phyloP scores from a whole-genome alignment of 208 protist genomes.

The Acanthamoeba healyi region DNA sequence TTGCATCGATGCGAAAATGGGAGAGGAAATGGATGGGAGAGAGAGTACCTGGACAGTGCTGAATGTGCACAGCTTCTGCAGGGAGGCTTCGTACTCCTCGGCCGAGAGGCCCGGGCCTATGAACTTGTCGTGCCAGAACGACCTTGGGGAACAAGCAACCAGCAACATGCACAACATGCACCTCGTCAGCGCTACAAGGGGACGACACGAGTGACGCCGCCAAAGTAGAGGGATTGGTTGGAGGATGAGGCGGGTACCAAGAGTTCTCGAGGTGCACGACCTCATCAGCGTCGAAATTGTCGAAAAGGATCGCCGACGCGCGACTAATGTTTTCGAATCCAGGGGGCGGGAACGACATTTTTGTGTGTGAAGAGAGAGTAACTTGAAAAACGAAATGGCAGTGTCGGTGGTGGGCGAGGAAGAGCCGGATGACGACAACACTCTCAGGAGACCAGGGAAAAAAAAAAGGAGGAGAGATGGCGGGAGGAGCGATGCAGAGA shows the following conservation, averaged over 20 bases:
- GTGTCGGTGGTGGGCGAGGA: too few species aligned
- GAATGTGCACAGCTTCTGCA: slow-evolving; percentile 69
- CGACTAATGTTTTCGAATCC: slow-evolving; percentile 52
- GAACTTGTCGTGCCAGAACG: slow-evolving; percentile 76
- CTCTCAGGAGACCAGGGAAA: too few species aligned
- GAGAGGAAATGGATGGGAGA: too few species aligned
- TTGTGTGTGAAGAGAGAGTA: neutral
- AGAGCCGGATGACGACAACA: too few species aligned
- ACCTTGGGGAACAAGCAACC: too few species aligned
- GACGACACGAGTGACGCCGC: neutral
- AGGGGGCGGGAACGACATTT: slow-evolving; percentile 54
- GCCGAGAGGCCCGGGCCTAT: slow-evolving; percentile 68
- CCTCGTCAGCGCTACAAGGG: neutral
- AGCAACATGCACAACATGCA: too few species aligned
- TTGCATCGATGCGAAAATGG: neutral
- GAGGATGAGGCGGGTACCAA: slow-evolving; percentile 1
- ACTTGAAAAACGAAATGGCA: too few species aligned
- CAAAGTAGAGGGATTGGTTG: neutral
- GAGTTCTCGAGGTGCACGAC: slow-evolving; percentile 46
- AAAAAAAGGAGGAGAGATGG: too few species aligned
- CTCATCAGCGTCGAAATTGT: slow-evolving; percentile 71
- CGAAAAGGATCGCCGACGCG: slow-evolving; percentile 39
- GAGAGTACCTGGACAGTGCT: slow-evolving; percentile 66
- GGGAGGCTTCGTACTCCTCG: slow-evolving; percentile 70
- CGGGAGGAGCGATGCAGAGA: too few species aligned